Base-by-base conservation (phyloP, 306 rosid genomes). In the Sophora flavescens region DNA sequence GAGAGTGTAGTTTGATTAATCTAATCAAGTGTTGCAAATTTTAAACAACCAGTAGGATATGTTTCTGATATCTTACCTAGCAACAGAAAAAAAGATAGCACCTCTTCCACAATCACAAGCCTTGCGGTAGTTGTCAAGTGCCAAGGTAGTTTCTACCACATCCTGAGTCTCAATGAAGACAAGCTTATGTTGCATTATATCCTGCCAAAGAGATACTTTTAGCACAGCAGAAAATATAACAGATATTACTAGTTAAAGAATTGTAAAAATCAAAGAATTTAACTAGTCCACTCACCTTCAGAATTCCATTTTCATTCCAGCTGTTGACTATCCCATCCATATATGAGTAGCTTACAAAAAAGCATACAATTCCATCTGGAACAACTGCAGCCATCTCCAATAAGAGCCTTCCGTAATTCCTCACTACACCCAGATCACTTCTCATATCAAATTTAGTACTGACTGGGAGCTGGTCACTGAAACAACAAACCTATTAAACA, bases 91-190 rank as follows among this genome's bases (percentile, higher is more conserved):
- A 82, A 94, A 94, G 45, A 94, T 91, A 78, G 98, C 97, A 76
- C 96, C 98, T 85, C 98, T 89, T 84, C 98, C 97, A 81, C 97
- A 94, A 81, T 94, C 98, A 75, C 98, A 92, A 74, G 98, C 98
- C 81, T 89, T 94, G 59, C 91, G 96, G 78, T 92, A 94, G 84
- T 94, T 94, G 79, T 94, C 96, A 59, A 92, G 97, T 76, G 98
- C 98, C 88, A 94, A 79, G 1, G 98, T 94, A 38, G 98, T 94
- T 84, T 94, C 98, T 51, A 94, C 96, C 54, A 94, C 97, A 77
- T 94, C 98, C 75, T 90, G 98, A 56, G 97, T 92, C 84, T 94
- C 98, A 52, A 94, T 94, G 76, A 92, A 89, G 44, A 94, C 95
- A 60, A 94, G 97, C 87, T 92, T 92, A 82, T 94, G 95, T 83